Conservation (phyloP, 176 grass and related monocot genomes). For the Ensete glaucum region DNA sequence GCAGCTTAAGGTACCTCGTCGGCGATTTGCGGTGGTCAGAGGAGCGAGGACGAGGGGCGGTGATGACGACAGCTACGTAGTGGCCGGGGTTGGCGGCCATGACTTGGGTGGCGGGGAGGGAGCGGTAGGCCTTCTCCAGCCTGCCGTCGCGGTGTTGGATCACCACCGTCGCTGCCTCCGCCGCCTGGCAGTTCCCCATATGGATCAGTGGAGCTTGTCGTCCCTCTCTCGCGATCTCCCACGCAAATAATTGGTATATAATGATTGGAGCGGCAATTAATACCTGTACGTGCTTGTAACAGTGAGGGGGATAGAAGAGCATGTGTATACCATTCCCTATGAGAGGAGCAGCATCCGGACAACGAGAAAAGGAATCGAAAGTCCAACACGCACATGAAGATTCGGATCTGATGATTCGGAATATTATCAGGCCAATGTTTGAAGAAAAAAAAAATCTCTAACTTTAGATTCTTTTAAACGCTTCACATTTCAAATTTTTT, state of each 20-base stretch:
- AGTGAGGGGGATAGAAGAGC: no score
- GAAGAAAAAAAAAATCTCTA: no score
- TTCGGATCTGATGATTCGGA: no score
- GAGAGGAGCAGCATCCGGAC: no score
- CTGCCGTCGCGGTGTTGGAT: conserved; percentile 64
- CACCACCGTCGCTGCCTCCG: conserved; percentile 61
- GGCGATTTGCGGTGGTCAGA: neutral
- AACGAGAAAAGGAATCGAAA: no score
- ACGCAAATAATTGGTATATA: neutral
- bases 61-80: conserved; percentile 80
- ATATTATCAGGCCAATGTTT: no score
- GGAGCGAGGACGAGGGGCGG: conserved; percentile 16
- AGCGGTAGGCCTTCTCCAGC: conserved; percentile 57
- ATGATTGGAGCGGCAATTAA: neutral
- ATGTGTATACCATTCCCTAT: no score
- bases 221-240: neutral
- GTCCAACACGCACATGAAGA: no score
- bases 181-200: conserved; percentile 97
- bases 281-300: no score
- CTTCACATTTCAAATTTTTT: no score
- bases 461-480: no score
- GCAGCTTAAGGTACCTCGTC: conserved; percentile 84
- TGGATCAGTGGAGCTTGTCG: neutral
- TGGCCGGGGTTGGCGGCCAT: conserved; percentile 81
- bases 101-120: conserved; percentile 52